A percentile compares a stretch with the other conserved stretches of the same genome.
Conservation (phyloP, 2,329 filamentous ascomycete genomes). For the Didymellaceae sp. region DNA sequence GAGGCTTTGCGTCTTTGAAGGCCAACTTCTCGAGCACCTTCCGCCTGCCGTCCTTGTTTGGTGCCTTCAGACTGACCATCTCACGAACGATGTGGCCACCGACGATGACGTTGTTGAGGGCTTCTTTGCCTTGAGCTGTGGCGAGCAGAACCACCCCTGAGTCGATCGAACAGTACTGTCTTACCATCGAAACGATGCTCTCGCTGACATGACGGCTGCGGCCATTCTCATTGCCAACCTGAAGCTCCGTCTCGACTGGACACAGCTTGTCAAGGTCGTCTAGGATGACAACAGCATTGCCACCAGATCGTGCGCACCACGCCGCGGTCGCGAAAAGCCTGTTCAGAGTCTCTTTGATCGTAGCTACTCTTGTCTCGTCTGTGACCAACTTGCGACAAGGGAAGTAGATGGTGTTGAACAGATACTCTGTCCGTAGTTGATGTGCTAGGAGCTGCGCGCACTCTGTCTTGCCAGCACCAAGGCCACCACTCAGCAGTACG, state of each 20-base stretch:
- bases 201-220: slow-evolving; percentile 93
- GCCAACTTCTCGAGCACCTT: slow-evolving; percentile 83
- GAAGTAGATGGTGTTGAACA: slow-evolving; percentile 87
- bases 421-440: slow-evolving; percentile 70
- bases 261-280: slow-evolving; percentile 95
- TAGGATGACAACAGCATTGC: slow-evolving; percentile 81
- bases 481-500: slow-evolving; percentile 83
- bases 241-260: slow-evolving; percentile 90
- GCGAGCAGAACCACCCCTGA: slow-evolving; percentile 86
- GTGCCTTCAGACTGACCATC: slow-evolving; percentile 86
- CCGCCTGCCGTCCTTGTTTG: slow-evolving; percentile 87
- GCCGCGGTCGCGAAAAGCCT: slow-evolving; percentile 86
- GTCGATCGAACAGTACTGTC: slow-evolving; percentile 80
- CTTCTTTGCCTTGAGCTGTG: slow-evolving; percentile 91
- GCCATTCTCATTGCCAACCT: slow-evolving; percentile 91
- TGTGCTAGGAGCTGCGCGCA: slow-evolving; percentile 79
- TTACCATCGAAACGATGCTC: slow-evolving; percentile 79
- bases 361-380: slow-evolving; percentile 87
- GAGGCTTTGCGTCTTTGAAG: slow-evolving; percentile 48
- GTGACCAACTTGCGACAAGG: slow-evolving; percentile 86
- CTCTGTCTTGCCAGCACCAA: slow-evolving; percentile 89
- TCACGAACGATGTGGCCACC: slow-evolving; percentile 92
- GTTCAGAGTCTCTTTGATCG: slow-evolving; percentile 86
- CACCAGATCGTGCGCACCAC: slow-evolving; percentile 88
- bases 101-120: slow-evolving; percentile 86